These are phyloP conservation scores for Spathaspora girioi DNA, from an alignment of 805 yeast genomes.

Conservation along the genomic window DNA sequence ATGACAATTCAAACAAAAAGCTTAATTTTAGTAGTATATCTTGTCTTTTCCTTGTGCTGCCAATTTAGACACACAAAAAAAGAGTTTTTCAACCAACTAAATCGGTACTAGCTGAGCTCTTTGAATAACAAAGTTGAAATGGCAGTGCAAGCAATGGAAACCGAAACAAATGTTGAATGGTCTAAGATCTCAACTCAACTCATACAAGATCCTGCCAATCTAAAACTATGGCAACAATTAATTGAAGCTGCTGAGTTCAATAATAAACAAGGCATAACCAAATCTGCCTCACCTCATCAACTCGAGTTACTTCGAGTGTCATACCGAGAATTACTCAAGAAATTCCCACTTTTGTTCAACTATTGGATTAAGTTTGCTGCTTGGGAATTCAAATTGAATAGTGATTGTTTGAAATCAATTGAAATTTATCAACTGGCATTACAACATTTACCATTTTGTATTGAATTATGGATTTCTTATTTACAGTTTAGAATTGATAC, in stretches of 20 bases:
- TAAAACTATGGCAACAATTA: slow-evolving; percentile 35
- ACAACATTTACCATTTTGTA: slow-evolving; percentile 37
- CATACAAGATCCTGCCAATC: slow-evolving; percentile 30
- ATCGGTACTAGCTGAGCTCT: no score
- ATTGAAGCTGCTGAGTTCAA: slow-evolving; percentile 27
- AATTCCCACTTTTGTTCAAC: slow-evolving; percentile 48
- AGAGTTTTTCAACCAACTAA: no score
- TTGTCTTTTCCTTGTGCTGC: no score
- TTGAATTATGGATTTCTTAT: slow-evolving; percentile 50
- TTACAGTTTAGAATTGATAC: slow-evolving; percentile 38
- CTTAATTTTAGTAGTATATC: no score
- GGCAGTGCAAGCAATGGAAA: background rate
- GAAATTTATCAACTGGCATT: slow-evolving; percentile 39
- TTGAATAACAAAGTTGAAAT: background rate
- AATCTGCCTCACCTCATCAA: slow-evolving; percentile 26
- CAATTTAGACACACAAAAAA: no score
- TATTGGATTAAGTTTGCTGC: slow-evolving; percentile 58
- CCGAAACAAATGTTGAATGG: slow-evolving; percentile 19
- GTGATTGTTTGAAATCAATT: slow-evolving; percentile 18
- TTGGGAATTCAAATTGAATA: slow-evolving; percentile 44
- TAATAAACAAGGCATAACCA: slow-evolving; percentile 25
- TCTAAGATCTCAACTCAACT: slow-evolving; percentile 26
- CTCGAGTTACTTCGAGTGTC: slow-evolving; percentile 33
- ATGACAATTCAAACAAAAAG: no score
- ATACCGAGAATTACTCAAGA: slow-evolving; percentile 40